Percentiles rank a stretch among this genome's conserved stretches.
Conservation (phyloP, 83 land plant genomes). For the Picea abies region DNA sequence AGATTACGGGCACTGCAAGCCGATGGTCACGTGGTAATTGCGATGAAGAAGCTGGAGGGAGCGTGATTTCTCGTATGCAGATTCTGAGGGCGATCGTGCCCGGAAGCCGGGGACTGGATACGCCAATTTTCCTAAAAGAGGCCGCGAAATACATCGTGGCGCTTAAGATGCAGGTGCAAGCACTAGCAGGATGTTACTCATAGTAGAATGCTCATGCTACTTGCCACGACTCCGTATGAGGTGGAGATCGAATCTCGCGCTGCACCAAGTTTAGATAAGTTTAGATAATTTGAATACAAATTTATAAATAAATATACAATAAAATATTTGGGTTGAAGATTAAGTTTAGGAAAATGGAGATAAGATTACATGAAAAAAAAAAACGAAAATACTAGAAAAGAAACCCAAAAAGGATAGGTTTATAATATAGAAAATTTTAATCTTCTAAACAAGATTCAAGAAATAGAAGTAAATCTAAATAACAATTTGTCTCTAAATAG, state of each 20-base stretch:
- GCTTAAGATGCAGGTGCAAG: conserved; percentile 48
- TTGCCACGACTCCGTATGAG: neutral
- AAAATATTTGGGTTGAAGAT: no score
- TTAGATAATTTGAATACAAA: no score
- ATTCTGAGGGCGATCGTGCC: conserved; percentile 42
- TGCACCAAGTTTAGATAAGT: no score
- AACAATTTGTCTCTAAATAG: no score
- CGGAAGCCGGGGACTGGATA: conserved; percentile 41
- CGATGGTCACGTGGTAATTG: neutral
- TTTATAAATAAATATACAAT: no score
- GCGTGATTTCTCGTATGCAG: conserved; percentile 23
- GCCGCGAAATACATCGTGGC: conserved; percentile 48
- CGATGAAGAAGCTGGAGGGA: conserved; percentile 27
- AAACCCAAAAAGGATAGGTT: no score
- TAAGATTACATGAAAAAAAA: no score
- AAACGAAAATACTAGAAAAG: no score
- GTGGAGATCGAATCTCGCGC: neutral
- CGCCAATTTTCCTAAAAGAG: conserved; percentile 40
- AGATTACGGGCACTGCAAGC: neutral
- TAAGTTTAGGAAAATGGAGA: no score
- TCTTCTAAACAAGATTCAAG: no score
- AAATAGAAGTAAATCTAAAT: no score
- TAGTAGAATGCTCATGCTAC: neutral
- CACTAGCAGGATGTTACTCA: conserved; percentile 15
- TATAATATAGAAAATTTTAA: no score